Conservation (phyloP, 2,329 filamentous ascomycete genomes). For the Hypoxylon sp. region DNA sequence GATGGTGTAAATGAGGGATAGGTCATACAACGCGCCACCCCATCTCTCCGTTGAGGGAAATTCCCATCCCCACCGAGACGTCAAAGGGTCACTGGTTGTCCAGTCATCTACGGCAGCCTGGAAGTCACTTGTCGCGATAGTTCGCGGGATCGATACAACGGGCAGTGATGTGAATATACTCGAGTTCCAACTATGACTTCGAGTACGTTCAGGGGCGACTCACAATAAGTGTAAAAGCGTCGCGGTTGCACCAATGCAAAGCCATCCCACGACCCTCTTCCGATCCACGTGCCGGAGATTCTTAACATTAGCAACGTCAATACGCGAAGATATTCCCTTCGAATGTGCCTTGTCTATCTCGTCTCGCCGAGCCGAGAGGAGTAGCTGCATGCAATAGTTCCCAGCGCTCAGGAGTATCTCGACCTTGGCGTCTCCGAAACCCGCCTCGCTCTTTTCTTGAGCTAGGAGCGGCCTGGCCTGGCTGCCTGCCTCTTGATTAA, state of each 20-base stretch:
- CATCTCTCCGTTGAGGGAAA: background rate
- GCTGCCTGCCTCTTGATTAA: background rate
- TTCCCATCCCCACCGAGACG: background rate
- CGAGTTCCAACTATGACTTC: slow-evolving; percentile 18
- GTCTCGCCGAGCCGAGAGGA: slow-evolving; percentile 12
- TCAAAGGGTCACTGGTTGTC: background rate
- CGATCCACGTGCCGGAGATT: slow-evolving; percentile 18
- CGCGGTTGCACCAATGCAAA: slow-evolving; percentile 6
- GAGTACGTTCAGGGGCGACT: background rate
- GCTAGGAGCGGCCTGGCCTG: background rate
- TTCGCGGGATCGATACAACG: slow-evolving; percentile 11
- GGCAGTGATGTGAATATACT: slow-evolving; percentile 15
- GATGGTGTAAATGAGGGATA: slow-evolving; percentile 1
- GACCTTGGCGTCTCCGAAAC: too few relatives aligned
- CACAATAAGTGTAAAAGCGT: slow-evolving; percentile 17
- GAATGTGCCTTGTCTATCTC: slow-evolving; percentile 19
- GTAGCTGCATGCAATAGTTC: slow-evolving; percentile 26
- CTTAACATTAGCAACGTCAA: slow-evolving; percentile 16
- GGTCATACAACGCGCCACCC: background rate
- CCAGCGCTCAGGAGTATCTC: slow-evolving; percentile 2
- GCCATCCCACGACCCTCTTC: slow-evolving; percentile 4
- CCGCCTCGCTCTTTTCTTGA: too few relatives aligned
- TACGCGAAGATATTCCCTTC: slow-evolving; percentile 4
- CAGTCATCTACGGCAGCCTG: slow-evolving; percentile 3
- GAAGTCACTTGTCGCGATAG: slow-evolving; percentile 13